These are phyloP conservation scores for Leccinum griseonigrum DNA, from an alignment of 1,284 basidiomycete species.

Conservation along the genomic window DNA sequence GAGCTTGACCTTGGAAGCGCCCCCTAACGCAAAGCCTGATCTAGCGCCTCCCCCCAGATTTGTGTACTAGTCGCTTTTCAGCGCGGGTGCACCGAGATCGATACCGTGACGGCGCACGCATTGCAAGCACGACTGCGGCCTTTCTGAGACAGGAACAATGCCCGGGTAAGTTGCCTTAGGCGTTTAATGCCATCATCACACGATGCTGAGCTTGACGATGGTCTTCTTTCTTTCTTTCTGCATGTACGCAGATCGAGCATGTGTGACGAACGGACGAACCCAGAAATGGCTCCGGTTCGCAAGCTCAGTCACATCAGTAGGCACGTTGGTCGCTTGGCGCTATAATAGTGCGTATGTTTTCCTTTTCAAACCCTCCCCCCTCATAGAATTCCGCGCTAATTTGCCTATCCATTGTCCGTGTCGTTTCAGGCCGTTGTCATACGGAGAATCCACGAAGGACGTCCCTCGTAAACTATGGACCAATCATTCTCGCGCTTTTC, in stretches of 20 bases:
- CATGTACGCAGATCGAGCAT: not conserved
- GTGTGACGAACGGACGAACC: not conserved
- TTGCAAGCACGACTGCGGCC: not conserved
- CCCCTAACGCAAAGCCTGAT: too few species aligned
- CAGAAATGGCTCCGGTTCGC: not conserved
- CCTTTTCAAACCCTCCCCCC: not conserved
- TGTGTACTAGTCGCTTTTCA: not conserved
- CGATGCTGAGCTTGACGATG: not conserved
- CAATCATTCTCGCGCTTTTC: not conserved
- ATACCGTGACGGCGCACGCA: not conserved
- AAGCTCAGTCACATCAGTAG: not conserved
- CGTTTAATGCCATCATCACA: not conserved
- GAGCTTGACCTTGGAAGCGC: too few species aligned
- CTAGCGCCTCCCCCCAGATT: too few species aligned
- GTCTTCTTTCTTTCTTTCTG: not conserved
- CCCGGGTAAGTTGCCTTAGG: not conserved
- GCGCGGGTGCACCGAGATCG: not conserved
- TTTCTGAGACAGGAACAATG: not conserved
- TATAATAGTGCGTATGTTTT: not conserved
- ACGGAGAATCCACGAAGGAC: not conserved
- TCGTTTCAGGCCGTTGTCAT: not conserved
- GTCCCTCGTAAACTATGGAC: not conserved
- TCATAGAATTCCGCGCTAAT: not conserved
- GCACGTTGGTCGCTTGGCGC: not conserved
- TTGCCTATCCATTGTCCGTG: not conserved